A percentile compares a stretch with the other conserved stretches of the same genome.
Conservation (phyloP, 345 rosid genomes). For the Carallia pectinifolia region DNA sequence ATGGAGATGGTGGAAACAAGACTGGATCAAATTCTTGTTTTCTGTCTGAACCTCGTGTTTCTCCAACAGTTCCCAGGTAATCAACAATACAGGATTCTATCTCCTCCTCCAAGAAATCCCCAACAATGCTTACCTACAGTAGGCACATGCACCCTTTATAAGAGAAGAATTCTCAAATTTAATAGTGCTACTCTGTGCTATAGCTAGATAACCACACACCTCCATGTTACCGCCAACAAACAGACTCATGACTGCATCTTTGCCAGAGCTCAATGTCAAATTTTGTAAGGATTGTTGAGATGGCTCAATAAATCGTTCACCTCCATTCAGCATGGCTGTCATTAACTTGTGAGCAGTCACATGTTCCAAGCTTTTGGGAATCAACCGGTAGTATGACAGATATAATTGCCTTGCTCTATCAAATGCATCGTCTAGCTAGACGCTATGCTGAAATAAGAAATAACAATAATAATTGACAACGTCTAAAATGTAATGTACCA, state of each 20-base stretch:
- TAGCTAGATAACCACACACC: slow-evolving; percentile 40
- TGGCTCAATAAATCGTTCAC: slow-evolving; percentile 96
- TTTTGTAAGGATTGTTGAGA: slow-evolving; percentile 77
- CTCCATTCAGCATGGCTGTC: slow-evolving; percentile 94
- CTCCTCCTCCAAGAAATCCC: slow-evolving; percentile 91
- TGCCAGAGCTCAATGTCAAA: slow-evolving; percentile 68
- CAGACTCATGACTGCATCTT: slow-evolving; percentile 94
- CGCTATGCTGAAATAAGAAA: slow-evolving; percentile 78
- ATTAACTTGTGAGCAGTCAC: slow-evolving; percentile 99
- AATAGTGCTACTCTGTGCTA: background rate
- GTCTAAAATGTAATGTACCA: background rate
- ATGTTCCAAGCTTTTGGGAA: slow-evolving; percentile 98
- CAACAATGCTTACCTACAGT: slow-evolving; percentile 85
- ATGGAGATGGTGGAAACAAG: slow-evolving; percentile 67
- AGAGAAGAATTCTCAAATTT: slow-evolving; percentile 12
- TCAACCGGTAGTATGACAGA: slow-evolving; percentile 87
- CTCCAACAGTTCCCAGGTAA: slow-evolving; percentile 88
- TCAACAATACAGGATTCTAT: slow-evolving; percentile 81
- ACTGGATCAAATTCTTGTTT: slow-evolving; percentile 49
- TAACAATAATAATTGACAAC: slow-evolving; percentile 15
- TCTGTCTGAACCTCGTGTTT: slow-evolving; percentile 41
- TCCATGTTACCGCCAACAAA: slow-evolving; percentile 95
- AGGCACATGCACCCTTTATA: slow-evolving; percentile 16
- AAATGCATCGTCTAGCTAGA: slow-evolving; percentile 99
- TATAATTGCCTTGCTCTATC: slow-evolving; percentile 95